Conservation (phyloP, 2,329 filamentous ascomycete species). For the Ophiostoma triangulosporum region DNA sequence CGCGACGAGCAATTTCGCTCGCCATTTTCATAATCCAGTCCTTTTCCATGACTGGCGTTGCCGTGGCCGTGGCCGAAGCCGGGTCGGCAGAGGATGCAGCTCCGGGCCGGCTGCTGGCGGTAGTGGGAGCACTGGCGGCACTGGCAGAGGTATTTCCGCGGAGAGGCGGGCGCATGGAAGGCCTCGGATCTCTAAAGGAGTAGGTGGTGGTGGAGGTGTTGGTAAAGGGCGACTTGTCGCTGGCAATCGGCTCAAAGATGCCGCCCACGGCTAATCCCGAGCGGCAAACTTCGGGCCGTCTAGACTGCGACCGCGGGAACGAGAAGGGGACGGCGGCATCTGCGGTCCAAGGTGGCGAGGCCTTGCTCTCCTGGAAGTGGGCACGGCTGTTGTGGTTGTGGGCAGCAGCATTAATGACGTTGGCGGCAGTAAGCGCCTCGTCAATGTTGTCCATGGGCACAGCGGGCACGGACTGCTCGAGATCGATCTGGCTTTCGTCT, state of each 20-base stretch:
- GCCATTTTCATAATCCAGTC: conserved; percentile 92
- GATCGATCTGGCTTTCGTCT: conserved; percentile 22
- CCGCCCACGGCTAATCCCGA: conserved; percentile 4
- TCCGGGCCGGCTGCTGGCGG: background rate
- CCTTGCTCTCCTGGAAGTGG: conserved; percentile 2
- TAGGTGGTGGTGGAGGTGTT: background rate
- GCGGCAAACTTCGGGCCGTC: conserved; percentile 7
- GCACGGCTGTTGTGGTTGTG: background rate
- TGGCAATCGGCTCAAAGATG: conserved; percentile 8
- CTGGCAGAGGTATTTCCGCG: background rate
- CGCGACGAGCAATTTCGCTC: conserved; percentile 73
- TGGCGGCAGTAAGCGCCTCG: conserved; percentile 3
- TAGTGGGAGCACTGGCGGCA: conserved; percentile 1
- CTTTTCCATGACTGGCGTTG: conserved; percentile 52
- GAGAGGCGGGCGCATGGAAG: conserved; percentile 3
- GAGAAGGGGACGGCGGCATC: conserved; percentile 1
- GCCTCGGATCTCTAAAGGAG: background rate
- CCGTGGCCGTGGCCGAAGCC: background rate
- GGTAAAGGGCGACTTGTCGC: background rate
- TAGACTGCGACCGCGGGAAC: background rate
- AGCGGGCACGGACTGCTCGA: background rate
- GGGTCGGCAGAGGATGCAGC: background rate
- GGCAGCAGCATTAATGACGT: background rate
- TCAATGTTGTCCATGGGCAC: conserved; percentile 6
- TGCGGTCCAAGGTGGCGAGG: no score